Evolutionary conservation across 2,329 filamentous ascomycete species (phyloP), one percentile per base, ranked within the genome.

Genomic region (Venturia oleaginea): DNA sequence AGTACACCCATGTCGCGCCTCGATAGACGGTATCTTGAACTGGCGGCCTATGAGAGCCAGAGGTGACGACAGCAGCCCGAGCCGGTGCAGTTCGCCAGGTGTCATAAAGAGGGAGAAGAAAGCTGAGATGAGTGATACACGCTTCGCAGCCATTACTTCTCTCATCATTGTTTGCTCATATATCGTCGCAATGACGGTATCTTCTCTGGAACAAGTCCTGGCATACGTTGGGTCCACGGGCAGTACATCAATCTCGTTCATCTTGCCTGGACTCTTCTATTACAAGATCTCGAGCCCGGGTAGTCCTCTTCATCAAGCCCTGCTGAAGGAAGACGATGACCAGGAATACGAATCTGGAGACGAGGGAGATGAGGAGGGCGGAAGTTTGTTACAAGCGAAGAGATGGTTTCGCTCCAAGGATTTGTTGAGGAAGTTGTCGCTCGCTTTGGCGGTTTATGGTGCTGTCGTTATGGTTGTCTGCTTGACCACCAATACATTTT

Each of bases 281-380:
- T 99, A 97, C 79, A 97, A 97, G 77, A 97, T 99, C 66, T 95
- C 91, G 15, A 86, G 91, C 30, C 94, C 94, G 0, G 89, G 96
- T 64, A 93, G 90, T 55, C 83, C 87, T 34, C 86, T 93, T 67
- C 92, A 97, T 70, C 93, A 96, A 73, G 85, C 89, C 17, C 80
- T 97, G 11, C 80, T 91, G 67, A 97, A 97, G 74, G 92, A 94
- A 71, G 91, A 97, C 68, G 94, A 97, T 70, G 90, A 93, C 68
- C 86, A 86, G n/a, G 94, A 97, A 69, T 90, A 92, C 67, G 86
- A 86, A 19, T 81, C 84, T 43, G 88, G 89, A 60, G 81, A 81
- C 32, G 80, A 81, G 10, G 78, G 77, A 22, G 80, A 80, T 1
- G 84, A 84, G 43, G 79, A 83, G 0, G 78, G 84, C 67, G 72